Base-by-base conservation (phyloP, 2,329 filamentous ascomycete genomes). In the Cercospora sp. region DNA sequence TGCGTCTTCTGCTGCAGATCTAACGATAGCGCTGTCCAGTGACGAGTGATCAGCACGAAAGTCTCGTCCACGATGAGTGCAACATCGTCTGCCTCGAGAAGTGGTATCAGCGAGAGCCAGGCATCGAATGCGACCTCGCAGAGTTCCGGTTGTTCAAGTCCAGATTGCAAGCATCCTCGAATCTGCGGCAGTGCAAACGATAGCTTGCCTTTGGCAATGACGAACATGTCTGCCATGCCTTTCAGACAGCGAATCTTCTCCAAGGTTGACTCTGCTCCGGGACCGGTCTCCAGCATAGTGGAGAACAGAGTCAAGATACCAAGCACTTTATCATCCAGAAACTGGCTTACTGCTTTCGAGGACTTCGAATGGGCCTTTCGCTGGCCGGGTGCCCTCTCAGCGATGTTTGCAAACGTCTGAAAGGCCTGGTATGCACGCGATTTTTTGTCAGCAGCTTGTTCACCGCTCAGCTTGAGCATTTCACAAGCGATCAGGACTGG, bases 131-230 rank as follows among this genome's bases (percentile, higher is more conserved):
- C 92, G 31, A 88, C 84, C 69, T 92, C 86, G 69, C 92, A 89
- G n/a, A 99, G 84, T 58, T 90, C 86, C 55, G 89, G 85, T 61
- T 91, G 87, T 16, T 90, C 86, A 68, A 98, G 86, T 0, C 93
- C 93, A 23, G 93, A 93, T 70, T 97, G 89, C 12, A 99, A 83
- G 76, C 92, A 97, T n/a, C 94, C 93, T 72, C 93, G 93, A 65
- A 98, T 94, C 83, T 97, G 94, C 23, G 95, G 94, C 48, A 97
- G 84, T 60, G 92, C 95, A 73, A 90, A 89, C 69, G 89, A 90
- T 33, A 94, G 88, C 75, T 91, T 89, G 2, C 85, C 84, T 74
- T 89, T 90, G 55, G 92, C 91, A 60, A 96, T 83, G 64, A 84
- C 88, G 60, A 97, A 90, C 87, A 99, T 91, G 77, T 97, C 92